Evolutionary conservation across 805 yeast species (phyloP).

Genomic region (Metschnikowia baotianmanensis): DNA sequence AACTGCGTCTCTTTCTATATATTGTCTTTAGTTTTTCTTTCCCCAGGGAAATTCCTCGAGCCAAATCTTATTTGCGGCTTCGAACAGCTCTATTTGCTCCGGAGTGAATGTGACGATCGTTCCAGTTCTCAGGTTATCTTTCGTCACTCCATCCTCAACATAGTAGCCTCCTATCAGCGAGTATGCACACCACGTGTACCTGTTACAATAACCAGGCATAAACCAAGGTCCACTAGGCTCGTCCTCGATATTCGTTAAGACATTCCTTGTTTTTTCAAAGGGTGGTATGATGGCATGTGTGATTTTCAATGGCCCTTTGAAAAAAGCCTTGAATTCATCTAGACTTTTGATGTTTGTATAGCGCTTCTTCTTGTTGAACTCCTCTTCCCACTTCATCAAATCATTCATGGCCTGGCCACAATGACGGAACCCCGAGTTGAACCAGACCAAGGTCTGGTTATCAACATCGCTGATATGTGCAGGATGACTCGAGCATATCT

Average conservation of each 20-base stretch:
- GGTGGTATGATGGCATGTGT: conserved; percentile 35
- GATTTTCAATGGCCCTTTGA: conserved; percentile 36
- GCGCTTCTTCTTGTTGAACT: conserved; percentile 23
- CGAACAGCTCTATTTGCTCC: conserved; percentile 29
- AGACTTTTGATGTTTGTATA: conserved; percentile 25
- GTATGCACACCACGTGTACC: conserved; percentile 62
- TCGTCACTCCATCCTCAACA: conserved; percentile 17
- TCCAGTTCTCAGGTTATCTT: conserved; percentile 42
- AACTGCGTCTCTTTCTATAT: no score
- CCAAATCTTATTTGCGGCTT: conserved; percentile 36
- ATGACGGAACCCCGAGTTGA: conserved; percentile 67
- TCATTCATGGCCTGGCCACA: conserved; percentile 41
- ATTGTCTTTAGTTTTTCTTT: no score
- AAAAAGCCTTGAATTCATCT: conserved; percentile 29
- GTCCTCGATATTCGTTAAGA: conserved; percentile 5
- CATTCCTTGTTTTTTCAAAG: not conserved
- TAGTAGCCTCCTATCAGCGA: conserved; percentile 51
- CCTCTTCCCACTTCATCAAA: conserved; percentile 33
- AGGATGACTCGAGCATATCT: conserved; percentile 62
- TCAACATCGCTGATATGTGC: conserved; percentile 56
- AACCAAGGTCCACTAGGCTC: conserved; percentile 16
- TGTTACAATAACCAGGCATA: conserved; percentile 42
- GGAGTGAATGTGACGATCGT: conserved; percentile 38
- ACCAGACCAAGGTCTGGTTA: conserved; percentile 54
- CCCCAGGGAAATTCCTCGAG: conserved; percentile 16